phyloP scores from a whole-genome alignment of 371 early-diverging fungal species.

The Lichtheimia hyalospora region DNA sequence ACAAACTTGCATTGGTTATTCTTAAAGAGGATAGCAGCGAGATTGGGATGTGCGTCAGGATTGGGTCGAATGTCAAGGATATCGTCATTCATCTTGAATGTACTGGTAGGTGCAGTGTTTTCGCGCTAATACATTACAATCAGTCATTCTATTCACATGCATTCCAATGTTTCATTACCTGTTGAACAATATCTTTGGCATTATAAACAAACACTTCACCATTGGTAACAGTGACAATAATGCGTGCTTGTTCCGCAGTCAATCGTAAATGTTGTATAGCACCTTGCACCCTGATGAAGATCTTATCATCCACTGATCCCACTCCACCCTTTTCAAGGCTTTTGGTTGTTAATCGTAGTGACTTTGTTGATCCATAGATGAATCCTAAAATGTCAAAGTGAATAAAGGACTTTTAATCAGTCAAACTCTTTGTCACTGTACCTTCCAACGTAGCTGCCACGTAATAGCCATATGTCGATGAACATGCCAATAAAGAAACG shows the following conservation, averaged over 20 bases:
- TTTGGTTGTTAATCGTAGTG: constrained; percentile 28
- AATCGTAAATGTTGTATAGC: constrained; percentile 37
- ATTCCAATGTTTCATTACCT: constrained; percentile 2
- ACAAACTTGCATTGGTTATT: constrained; percentile 24
- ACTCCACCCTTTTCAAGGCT: constrained; percentile 23
- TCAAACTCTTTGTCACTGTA: constrained; percentile 3
- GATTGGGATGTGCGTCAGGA: constrained; percentile 33
- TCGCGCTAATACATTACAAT: constrained; percentile 17
- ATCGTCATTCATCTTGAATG: constrained; percentile 14
- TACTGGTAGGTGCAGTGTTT: constrained; percentile 16
- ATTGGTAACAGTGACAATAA: constrained; percentile 25
- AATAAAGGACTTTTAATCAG: too few relatives aligned
- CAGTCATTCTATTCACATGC: neutral
- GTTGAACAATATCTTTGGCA: constrained; percentile 25
- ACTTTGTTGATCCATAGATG: constrained; percentile 27
- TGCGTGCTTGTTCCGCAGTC: constrained; percentile 26
- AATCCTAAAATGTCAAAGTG: constrained; percentile 29
- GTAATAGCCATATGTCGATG: constrained; percentile 39
- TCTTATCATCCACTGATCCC: constrained; percentile 16
- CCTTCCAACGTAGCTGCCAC: constrained; percentile 36
- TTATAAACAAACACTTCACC: constrained; percentile 27
- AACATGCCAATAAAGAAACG: constrained; percentile 37
- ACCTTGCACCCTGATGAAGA: constrained; percentile 10
- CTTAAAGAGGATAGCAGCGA: constrained; percentile 29
- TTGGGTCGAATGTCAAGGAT: constrained; percentile 45